A percentile compares a stretch with the other conserved stretches of the same genome.
These are phyloP conservation scores for Corinectria fuckeliana DNA, from an alignment of 2,329 filamentous ascomycete species.

Conservation along the genomic window DNA sequence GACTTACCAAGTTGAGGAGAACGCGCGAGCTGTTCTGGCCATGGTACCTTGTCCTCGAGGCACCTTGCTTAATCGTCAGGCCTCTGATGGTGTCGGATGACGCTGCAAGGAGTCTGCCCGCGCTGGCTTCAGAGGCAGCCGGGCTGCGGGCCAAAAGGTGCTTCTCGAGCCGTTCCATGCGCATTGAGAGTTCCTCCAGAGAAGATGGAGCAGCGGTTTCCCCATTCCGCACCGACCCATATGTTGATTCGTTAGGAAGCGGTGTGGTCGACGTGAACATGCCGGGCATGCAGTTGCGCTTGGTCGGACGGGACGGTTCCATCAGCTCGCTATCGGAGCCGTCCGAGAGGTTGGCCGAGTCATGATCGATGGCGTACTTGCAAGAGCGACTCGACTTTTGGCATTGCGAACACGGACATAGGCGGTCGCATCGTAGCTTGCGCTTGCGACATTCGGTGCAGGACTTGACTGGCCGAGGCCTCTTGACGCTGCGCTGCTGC, in stretches of 20 bases:
- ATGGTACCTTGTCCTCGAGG: conserved; percentile 56
- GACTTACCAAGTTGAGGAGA: conserved; percentile 58
- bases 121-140: conserved; percentile 45
- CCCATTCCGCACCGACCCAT: conserved; percentile 41
- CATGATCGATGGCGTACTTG: conserved; percentile 59
- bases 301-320: conserved; percentile 44
- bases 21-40: conserved; percentile 61
- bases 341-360: conserved; percentile 55
- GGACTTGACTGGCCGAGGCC: conserved; percentile 61
- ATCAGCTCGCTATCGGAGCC: conserved; percentile 51
- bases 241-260: conserved; percentile 32
- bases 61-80: conserved; percentile 56
- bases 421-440: conserved; percentile 63
- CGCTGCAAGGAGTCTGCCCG: conserved; percentile 42
- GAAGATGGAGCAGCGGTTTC: conserved; percentile 43
- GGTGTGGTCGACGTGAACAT: conserved; percentile 32
- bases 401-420: conserved; percentile 64
- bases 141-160: conserved; percentile 53
- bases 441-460: conserved; percentile 64
- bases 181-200: conserved; percentile 55
- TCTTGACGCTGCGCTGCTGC: conserved; percentile 57
- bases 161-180: conserved; percentile 62
- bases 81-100: conserved; percentile 56
- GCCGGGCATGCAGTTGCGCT: conserved; percentile 45
- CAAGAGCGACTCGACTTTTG: conserved; percentile 62